Base-by-base conservation (phyloP, 2,329 filamentous ascomycete genomes). In the Ophiosphaerella narmari region DNA sequence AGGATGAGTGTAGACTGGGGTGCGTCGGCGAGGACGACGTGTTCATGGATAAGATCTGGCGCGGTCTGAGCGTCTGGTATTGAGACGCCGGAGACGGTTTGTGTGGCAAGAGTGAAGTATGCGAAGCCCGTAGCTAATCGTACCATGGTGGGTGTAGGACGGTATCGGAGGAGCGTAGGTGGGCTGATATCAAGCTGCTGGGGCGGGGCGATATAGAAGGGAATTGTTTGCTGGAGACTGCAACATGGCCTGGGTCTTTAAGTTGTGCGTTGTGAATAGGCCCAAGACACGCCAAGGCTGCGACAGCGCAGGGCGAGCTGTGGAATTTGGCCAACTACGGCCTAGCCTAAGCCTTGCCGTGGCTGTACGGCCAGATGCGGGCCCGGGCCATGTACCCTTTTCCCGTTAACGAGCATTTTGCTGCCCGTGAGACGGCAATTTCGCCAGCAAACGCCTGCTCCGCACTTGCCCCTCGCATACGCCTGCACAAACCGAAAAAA, bases 31-130 rank as follows among this genome's bases (percentile, higher is more conserved):
- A 46, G 55, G 43, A 58, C 63, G 7, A 54, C 59, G 29, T 60
- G 57, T 24, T 65, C 56, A 1, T 62, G 21, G 16, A 50, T 54
- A 39, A 72, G 47, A 9, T 38, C 24, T 14, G 34, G 26, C 14
- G 66, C 64, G 45, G 64, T 57, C 34, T 66, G 53, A 18, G 50
- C 26, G 32, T 69, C 60, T 13, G 67, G 64, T 47, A 73, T 51
- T 7, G 68, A 71, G 11, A 57, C 60, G 16, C 63, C 64, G 35
- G 53, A 63, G 41, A 60, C 49, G 40, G 52, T 45, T 39, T 65
- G 62, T 52, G 54, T 55, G 40, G 55, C 60, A 31, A 67, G 34
- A 18, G 62, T 49, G 41, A 63, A 7, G 39, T 52, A 65, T 13
- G 69, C 51, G 43, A 71, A 44, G 18, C 60, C 8, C 32, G 18